A percentile compares a stretch with the other conserved stretches of the same genome.
These are phyloP conservation scores for Clarireedia paspali DNA, from an alignment of 2,329 filamentous ascomycete genomes.

Conservation along the genomic window DNA sequence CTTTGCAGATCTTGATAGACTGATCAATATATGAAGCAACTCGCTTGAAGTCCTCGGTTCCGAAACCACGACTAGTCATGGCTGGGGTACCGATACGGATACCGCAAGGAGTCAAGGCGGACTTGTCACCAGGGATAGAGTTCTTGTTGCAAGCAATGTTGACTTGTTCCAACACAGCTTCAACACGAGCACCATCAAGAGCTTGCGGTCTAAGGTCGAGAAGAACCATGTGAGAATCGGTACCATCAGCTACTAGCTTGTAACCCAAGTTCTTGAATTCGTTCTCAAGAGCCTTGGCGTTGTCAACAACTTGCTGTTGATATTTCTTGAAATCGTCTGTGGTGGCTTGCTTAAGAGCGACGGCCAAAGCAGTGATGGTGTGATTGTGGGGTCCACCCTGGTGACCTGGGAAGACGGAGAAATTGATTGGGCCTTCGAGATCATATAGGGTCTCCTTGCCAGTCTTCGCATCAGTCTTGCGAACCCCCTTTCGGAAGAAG, in stretches of 20 bases:
- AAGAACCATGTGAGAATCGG: constrained; percentile 96
- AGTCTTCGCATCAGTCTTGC: constrained; percentile 81
- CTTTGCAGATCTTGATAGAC: constrained; percentile 82
- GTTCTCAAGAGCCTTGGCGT: constrained; percentile 84
- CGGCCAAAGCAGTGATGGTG: constrained; percentile 94
- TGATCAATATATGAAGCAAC: constrained; percentile 86
- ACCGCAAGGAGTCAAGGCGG: constrained; percentile 86
- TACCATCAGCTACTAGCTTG: constrained; percentile 91
- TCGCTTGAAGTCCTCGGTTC: constrained; percentile 82
- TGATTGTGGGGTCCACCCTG: constrained; percentile 99
- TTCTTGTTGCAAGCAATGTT: constrained; percentile 99
- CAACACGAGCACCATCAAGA: constrained; percentile 90
- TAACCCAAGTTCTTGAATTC: constrained; percentile 83
- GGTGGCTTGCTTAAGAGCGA: constrained; percentile 90
- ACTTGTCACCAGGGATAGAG: constrained; percentile 95
- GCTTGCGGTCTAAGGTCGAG: constrained; percentile 81
- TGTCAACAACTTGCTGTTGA: constrained; percentile 85
- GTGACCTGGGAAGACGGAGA: constrained; percentile 97
- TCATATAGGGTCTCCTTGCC: constrained; percentile 89
- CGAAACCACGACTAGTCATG: constrained; percentile 95
- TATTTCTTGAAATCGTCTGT: constrained; percentile 88
- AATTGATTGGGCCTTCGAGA: constrained; percentile 93
- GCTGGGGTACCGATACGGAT: constrained; percentile 94
- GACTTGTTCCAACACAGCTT: constrained; percentile 93
- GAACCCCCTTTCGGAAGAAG: constrained; percentile 97